Evolutionary conservation across 108 stramenopile genomes (phyloP).

Genomic region (Cyclotella cryptica): DNA sequence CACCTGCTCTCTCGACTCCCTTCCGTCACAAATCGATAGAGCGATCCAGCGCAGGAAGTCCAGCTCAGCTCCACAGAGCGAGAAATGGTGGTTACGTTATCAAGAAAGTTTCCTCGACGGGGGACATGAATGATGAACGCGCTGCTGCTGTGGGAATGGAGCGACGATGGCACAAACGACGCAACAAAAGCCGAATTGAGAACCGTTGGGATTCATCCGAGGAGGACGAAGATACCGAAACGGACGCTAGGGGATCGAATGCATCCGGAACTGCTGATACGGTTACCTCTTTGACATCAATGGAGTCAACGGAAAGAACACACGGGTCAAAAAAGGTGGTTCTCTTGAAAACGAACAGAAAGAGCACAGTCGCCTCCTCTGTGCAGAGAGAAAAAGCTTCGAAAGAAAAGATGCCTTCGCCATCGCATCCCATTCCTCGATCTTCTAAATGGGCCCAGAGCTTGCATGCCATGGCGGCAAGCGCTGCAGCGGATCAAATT

Average conservation of each 20-base stretch:
- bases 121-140: constrained; percentile 1
- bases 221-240: not conserved
- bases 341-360: not conserved
- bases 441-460: constrained; percentile 63
- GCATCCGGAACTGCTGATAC: not conserved
- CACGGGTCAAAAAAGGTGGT: not conserved
- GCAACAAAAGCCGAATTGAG: constrained; percentile 1
- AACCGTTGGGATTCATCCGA: not conserved
- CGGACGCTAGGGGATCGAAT: not conserved
- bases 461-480: constrained; percentile 56
- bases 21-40: not conserved
- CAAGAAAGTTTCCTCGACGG: constrained; percentile 6
- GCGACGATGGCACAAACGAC: constrained; percentile 2
- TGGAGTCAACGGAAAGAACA: constrained; percentile 4
- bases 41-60: too few relatives aligned
- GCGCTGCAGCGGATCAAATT: constrained; percentile 24
- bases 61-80: too few relatives aligned
- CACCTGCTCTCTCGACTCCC: not conserved
- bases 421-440: not conserved
- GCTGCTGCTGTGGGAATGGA: not conserved
- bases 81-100: not conserved
- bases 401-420: too few relatives aligned
- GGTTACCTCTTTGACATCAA: not conserved
- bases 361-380: not conserved
- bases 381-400: not conserved